Percentiles rank a stretch among this genome's conserved stretches.
These are phyloP conservation scores for Pestalotiopsis sp. DNA, from an alignment of 2,329 filamentous ascomycete species.

Conservation along the genomic window DNA sequence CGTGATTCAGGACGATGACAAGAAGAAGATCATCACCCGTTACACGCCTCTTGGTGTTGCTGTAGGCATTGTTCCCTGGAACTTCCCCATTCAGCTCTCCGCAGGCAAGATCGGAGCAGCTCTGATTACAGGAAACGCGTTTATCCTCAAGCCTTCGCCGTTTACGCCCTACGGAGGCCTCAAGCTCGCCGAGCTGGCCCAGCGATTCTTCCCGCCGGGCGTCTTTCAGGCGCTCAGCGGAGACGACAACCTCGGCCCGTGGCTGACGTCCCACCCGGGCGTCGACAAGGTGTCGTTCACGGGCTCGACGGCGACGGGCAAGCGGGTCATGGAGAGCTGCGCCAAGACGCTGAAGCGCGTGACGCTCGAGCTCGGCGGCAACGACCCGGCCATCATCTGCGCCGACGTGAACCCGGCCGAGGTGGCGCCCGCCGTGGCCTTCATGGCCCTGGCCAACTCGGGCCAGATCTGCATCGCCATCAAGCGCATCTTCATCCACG, in stretches of 20 bases:
- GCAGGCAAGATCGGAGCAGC: slow-evolving; percentile 55
- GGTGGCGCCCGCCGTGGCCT: slow-evolving; percentile 46
- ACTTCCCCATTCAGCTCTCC: slow-evolving; percentile 52
- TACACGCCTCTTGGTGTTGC: slow-evolving; percentile 52
- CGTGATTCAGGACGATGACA: slow-evolving; percentile 47
- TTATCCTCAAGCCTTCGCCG: slow-evolving; percentile 62
- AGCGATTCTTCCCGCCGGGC: slow-evolving; percentile 54
- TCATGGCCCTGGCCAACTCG: slow-evolving; percentile 53
- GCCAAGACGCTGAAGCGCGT: slow-evolving; percentile 55
- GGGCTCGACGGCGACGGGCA: slow-evolving; percentile 54
- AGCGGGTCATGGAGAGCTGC: slow-evolving; percentile 51
- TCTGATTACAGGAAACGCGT: slow-evolving; percentile 54
- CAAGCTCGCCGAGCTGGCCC: slow-evolving; percentile 54
- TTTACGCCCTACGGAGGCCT: slow-evolving; percentile 57
- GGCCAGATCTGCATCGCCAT: slow-evolving; percentile 59
- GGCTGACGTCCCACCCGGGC: slow-evolving; percentile 55
- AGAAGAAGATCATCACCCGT: slow-evolving; percentile 41
- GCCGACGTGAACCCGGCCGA: slow-evolving; percentile 52
- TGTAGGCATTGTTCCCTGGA: slow-evolving; percentile 64
- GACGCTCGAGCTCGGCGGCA: slow-evolving; percentile 58
- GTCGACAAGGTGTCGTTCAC: slow-evolving; percentile 64
- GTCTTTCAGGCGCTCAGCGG: slow-evolving; percentile 59
- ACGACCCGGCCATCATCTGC: slow-evolving; percentile 57
- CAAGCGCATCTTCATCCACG: slow-evolving; percentile 65
- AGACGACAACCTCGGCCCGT: slow-evolving; percentile 55